Evolutionary conservation across 2,329 filamentous ascomycete species (phyloP).

Genomic region (Hirsutella thompsonii): DNA sequence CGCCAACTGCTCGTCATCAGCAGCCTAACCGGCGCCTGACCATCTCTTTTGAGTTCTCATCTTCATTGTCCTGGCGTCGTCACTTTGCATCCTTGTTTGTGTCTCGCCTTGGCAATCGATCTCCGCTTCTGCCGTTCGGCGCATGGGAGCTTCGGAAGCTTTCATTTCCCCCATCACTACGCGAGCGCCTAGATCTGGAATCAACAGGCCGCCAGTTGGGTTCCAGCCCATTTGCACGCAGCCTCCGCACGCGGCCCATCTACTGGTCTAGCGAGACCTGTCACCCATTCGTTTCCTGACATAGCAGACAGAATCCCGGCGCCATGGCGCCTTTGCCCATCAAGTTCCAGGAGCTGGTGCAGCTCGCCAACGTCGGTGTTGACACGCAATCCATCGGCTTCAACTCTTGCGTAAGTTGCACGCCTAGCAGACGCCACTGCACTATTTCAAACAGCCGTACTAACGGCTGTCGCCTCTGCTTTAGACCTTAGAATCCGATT

Average conservation of each 20-base stretch:
- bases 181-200: not conserved
- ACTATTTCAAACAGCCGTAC: not conserved
- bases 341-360: slow-evolving; percentile 84
- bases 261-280: not conserved
- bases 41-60: slow-evolving; percentile 7
- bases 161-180: slow-evolving; percentile 10
- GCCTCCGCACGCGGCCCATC: slow-evolving; percentile 9
- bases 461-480: not conserved
- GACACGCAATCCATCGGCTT: slow-evolving; percentile 52
- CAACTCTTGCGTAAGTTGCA: slow-evolving; percentile 58
- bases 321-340: slow-evolving; percentile 66
- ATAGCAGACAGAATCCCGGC: slow-evolving; percentile 14
- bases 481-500: slow-evolving; percentile 97
- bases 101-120: slow-evolving; percentile 7
- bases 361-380: slow-evolving; percentile 39
- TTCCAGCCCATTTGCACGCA: slow-evolving; percentile 1
- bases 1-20: slow-evolving; percentile 13
- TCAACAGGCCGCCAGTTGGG: not conserved
- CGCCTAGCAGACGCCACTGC: not conserved
- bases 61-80: slow-evolving; percentile 2
- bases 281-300: slow-evolving; percentile 11
- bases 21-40: slow-evolving; percentile 5
- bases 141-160: slow-evolving; percentile 23
- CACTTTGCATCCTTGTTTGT: slow-evolving; percentile 6
- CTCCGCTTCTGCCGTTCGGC: slow-evolving; percentile 17